phyloP scores from a whole-genome alignment of 345 rosid species.

The Populus pruinosa region DNA sequence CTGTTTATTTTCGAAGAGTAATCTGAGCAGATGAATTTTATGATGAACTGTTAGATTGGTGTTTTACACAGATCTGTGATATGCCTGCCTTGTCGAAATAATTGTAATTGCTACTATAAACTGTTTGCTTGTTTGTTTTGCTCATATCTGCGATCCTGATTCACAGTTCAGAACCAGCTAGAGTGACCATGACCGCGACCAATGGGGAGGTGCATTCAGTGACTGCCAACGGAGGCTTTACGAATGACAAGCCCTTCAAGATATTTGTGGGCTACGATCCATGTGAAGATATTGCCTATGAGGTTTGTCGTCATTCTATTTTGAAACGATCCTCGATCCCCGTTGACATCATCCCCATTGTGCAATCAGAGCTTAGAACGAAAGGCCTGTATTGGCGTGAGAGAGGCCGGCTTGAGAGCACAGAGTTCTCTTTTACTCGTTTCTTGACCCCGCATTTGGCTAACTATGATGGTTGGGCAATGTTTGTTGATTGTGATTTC shows the following conservation, averaged over 20 bases:
- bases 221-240: background rate
- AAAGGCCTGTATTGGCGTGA: slow-evolving; percentile 79
- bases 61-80: too few species aligned
- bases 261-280: slow-evolving; percentile 97
- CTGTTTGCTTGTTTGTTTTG: background rate
- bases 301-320: slow-evolving; percentile 79
- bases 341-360: slow-evolving; percentile 67
- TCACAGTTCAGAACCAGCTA: background rate
- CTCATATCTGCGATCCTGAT: background rate
- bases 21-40: too few species aligned
- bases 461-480: slow-evolving; percentile 81
- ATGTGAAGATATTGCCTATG: slow-evolving; percentile 73
- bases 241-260: slow-evolving; percentile 33
- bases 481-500: slow-evolving; percentile 96
- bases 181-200: background rate
- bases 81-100: too few species aligned
- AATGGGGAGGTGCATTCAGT: slow-evolving; percentile 1
- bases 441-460: slow-evolving; percentile 88
- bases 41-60: too few species aligned
- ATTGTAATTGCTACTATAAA: background rate
- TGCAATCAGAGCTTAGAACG: slow-evolving; percentile 76
- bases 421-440: slow-evolving; percentile 89
- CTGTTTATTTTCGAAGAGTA: too few species aligned
- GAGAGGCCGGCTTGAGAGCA: slow-evolving; percentile 80
- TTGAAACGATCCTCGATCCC: slow-evolving; percentile 77